These are phyloP conservation scores for Cucurbita ficifolia DNA, from an alignment of 306 rosid genomes.

Conservation along the genomic window DNA sequence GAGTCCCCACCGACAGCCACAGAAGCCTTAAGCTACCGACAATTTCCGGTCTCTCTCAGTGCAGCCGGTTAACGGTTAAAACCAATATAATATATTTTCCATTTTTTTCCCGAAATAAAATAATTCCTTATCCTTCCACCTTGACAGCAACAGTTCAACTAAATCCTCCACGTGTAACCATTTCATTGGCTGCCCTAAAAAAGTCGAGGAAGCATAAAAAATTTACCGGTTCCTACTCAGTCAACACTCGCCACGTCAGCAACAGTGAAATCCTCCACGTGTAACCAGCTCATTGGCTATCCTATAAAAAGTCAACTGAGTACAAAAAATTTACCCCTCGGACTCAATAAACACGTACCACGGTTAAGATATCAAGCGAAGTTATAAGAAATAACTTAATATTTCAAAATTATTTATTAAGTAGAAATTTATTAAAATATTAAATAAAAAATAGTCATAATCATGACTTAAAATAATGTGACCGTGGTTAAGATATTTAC, in stretches of 20 bases:
- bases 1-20: constrained; percentile 59
- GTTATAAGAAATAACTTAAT: too few species aligned
- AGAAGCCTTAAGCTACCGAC: constrained; percentile 16
- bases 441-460: too few species aligned
- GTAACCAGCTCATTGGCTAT: too few species aligned
- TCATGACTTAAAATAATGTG: too few species aligned
- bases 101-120: not conserved
- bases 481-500: too few species aligned
- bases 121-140: not conserved
- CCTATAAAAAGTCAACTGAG: too few species aligned
- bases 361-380: too few species aligned
- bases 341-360: too few species aligned
- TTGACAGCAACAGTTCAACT: constrained; percentile 1
- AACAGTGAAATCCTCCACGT: not conserved
- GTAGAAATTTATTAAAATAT: too few species aligned
- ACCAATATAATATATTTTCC: not conserved
- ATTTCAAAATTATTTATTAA: too few species aligned
- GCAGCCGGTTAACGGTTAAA: constrained; percentile 33
- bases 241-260: not conserved
- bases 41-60: constrained; percentile 17
- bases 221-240: not conserved
- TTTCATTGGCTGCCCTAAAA: not conserved
- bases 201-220: not conserved
- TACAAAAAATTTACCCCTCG: too few species aligned
- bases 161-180: not conserved